Evolutionary conservation across 2,329 filamentous ascomycete species (phyloP).

Genomic region (Phoma herbarum): DNA sequence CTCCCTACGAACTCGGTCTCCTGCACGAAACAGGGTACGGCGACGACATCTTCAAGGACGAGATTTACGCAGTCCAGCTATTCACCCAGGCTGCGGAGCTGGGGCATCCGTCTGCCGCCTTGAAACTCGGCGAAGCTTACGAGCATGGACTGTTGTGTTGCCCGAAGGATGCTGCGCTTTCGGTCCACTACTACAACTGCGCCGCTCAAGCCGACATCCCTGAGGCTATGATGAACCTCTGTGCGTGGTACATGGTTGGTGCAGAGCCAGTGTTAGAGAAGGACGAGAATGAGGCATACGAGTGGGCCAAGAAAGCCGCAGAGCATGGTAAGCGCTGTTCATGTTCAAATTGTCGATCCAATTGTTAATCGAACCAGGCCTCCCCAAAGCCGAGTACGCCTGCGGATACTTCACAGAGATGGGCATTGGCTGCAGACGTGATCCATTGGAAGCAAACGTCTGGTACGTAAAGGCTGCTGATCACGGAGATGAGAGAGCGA

Average conservation of each 20-base stretch:
- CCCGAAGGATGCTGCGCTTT: constrained; percentile 88
- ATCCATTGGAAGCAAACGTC: constrained; percentile 95
- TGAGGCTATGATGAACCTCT: constrained; percentile 95
- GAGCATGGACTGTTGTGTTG: constrained; percentile 90
- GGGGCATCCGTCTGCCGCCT: constrained; percentile 85
- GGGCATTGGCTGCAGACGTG: constrained; percentile 93
- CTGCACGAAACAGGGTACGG: constrained; percentile 94
- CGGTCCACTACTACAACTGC: constrained; percentile 96
- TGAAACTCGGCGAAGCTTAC: constrained; percentile 93
- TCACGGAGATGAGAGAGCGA: constrained; percentile 87
- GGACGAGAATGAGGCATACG: constrained; percentile 94
- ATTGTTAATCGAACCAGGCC: constrained; percentile 59
- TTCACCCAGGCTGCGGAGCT: constrained; percentile 95
- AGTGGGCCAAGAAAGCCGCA: constrained; percentile 90
- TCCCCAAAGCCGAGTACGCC: constrained; percentile 82
- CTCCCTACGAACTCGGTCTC: constrained; percentile 87
- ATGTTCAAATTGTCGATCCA: not conserved
- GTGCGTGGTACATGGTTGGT: constrained; percentile 98
- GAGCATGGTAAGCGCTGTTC: constrained; percentile 73
- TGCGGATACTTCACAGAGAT: constrained; percentile 98
- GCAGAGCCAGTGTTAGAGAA: constrained; percentile 91
- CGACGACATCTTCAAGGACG: constrained; percentile 91
- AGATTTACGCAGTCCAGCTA: constrained; percentile 88
- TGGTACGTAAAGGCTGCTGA: constrained; percentile 98
- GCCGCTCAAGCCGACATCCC: constrained; percentile 86